Evolutionary conservation across 768 basidiomycete species (phyloP).

Genomic region (Tulasnella sp.): DNA sequence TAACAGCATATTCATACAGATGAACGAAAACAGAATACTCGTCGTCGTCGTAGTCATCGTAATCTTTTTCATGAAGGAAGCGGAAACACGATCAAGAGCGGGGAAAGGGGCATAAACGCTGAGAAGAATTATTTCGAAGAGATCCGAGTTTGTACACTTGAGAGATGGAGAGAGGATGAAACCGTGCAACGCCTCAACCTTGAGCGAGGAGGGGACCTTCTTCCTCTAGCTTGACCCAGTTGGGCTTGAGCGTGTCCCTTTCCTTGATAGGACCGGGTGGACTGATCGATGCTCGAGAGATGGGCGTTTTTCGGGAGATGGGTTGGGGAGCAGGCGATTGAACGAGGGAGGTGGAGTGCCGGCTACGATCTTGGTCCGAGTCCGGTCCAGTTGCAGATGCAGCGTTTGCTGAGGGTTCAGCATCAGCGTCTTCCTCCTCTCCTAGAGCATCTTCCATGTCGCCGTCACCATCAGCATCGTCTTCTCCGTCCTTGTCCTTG

Average conservation of each 20-base stretch:
- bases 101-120: neutral
- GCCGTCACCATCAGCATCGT: constrained; percentile 29
- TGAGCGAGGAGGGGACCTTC: neutral
- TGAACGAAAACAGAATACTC: constrained; percentile 9
- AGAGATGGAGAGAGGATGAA: neutral
- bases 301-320: neutral
- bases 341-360: neutral
- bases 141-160: neutral
- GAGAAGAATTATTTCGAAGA: neutral
- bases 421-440: constrained; percentile 24
- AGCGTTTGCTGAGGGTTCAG: neutral
- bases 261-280: neutral
- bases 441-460: constrained; percentile 23
- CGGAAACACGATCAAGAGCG: neutral
- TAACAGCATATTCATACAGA: constrained; percentile 19
- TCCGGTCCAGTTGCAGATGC: neutral
- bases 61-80: neutral
- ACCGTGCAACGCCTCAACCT: neutral
- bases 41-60: constrained; percentile 1
- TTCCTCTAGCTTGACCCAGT: constrained; percentile 26
- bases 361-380: neutral
- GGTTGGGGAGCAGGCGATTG: constrained; percentile 1
- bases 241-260: neutral
- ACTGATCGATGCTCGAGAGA: neutral
- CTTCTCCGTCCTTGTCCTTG: constrained; percentile 27